Conservation (phyloP, 192 early-diverging fungal genomes). For the Gamsiella multidivaricata region DNA sequence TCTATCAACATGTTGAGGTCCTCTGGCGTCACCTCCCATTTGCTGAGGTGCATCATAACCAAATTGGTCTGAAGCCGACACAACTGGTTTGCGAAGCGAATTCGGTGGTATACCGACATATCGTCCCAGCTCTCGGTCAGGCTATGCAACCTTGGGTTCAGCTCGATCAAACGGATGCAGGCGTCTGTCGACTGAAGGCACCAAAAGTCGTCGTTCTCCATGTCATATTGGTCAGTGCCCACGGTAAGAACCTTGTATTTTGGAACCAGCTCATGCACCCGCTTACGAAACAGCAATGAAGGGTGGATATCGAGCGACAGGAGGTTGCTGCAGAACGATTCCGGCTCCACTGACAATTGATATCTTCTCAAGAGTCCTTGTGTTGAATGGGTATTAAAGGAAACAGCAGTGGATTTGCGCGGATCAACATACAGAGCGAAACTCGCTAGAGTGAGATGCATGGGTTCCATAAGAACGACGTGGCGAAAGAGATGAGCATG, state of each 20-base stretch:
- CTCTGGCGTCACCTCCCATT: slow-evolving; percentile 18
- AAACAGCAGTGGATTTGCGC: background rate
- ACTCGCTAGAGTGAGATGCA: slow-evolving; percentile 9
- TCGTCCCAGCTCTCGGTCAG: slow-evolving; percentile 36
- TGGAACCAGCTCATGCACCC: slow-evolving; percentile 21
- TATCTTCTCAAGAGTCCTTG: background rate
- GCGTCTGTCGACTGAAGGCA: slow-evolving; percentile 36
- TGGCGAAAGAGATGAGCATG: slow-evolving; percentile 31
- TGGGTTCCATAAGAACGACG: slow-evolving; percentile 28
- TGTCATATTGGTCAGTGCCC: slow-evolving; percentile 25
- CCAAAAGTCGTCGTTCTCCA: slow-evolving; percentile 32
- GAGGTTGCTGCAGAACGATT: slow-evolving; percentile 10
- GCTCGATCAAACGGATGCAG: slow-evolving; percentile 27
- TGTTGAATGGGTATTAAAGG: background rate
- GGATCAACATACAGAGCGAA: background rate
- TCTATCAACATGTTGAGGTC: slow-evolving; percentile 23
- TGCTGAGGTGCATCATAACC: slow-evolving; percentile 17
- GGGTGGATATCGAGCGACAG: slow-evolving; percentile 36
- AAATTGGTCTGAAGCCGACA: background rate
- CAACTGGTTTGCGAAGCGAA: slow-evolving; percentile 26
- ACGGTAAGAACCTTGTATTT: slow-evolving; percentile 2
- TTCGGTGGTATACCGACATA: slow-evolving; percentile 35
- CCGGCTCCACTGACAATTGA: background rate
- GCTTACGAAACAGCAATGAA: slow-evolving; percentile 24
- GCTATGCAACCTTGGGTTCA: slow-evolving; percentile 14